Base-by-base conservation (phyloP, 73 alveolate genomes). In the Effrenium voratum region DNA sequence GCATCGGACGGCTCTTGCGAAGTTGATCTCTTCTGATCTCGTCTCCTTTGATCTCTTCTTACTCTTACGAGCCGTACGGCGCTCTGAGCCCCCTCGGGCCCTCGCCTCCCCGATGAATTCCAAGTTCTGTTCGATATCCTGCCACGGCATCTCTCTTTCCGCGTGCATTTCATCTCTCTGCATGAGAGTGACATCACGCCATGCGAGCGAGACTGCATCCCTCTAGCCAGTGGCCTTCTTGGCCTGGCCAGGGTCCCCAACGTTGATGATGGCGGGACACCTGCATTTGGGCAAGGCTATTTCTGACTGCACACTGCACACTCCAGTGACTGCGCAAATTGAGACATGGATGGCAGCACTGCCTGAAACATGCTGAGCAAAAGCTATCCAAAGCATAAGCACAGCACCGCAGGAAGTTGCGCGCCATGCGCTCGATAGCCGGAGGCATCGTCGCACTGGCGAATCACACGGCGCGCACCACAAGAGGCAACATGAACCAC, bases 391-490 rank as follows among this genome's bases (percentile, higher is more conserved):
- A 38, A 19, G 38, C 86, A 36, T 75, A 34, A 75, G 55, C 59
- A 13, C 93, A 32, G 72, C 22, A 49, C 95, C 96, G 85, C 13
- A 88, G 86, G 73, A 88, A 88, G 55, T 40, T 63, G 87, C 99
- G 95, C 3, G 99, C 99, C 80, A 99, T 38, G 36, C 98, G 94
- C 86, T 99, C 99, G 19, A 99, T 81, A 59, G 99, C 98, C 66
- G 99, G 99, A 3, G 99, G 93, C 99, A 99, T 99, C 40, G 99
- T 99, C 46, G 99, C 99, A 32, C 96, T 88, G 94, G n/a, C 45
- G 57, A 4, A n/a, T n/a, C n/a, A n/a, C n/a, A n/a, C n/a, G n/a
- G n/a, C n/a, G n/a, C n/a, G n/a, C n/a, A n/a, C n/a, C n/a, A n/a
- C n/a, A n/a, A n/a, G n/a, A n/a, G n/a, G n/a, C 40, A 28, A 63